Percentiles rank a stretch among this genome's conserved stretches.
phyloP scores from a whole-genome alignment of 345 rosid genomes.

The Dipteronia dyeriana region DNA sequence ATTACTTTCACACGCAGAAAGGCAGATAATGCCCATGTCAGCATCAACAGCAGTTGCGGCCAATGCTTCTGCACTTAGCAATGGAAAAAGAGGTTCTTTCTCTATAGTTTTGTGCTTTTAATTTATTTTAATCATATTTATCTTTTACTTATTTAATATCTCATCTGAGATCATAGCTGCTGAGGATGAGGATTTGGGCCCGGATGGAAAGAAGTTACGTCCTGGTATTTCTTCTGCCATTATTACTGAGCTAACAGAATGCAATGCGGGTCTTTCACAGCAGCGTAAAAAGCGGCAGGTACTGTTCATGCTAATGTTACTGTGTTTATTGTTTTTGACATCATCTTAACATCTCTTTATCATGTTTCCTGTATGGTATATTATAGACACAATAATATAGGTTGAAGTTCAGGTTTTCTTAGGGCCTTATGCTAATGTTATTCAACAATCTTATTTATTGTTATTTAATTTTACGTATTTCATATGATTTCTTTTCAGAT shows the following conservation, averaged over 20 bases:
- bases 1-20: constrained; percentile 78
- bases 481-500: constrained; percentile 43
- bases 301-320: constrained; percentile 8
- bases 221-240: constrained; percentile 71
- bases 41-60: constrained; percentile 45
- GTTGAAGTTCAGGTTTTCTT: neutral
- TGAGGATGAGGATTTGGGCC: constrained; percentile 53
- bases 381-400: neutral
- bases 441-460: neutral
- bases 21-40: constrained; percentile 59
- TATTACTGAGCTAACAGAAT: constrained; percentile 77
- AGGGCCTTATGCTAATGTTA: neutral
- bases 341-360: neutral
- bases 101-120: constrained; percentile 1
- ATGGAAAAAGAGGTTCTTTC: constrained; percentile 83
- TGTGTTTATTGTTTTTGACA: neutral
- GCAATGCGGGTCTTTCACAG: constrained; percentile 87
- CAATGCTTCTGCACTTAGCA: constrained; percentile 56
- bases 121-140: neutral
- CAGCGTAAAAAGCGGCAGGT: constrained; percentile 89
- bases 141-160: constrained; percentile 7
- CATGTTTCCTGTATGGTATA: neutral
- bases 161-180: constrained; percentile 34
- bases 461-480: neutral
- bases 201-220: constrained; percentile 51